These are phyloP conservation scores for Aspergillus cejpii DNA, from an alignment of 2,329 filamentous ascomycete species.

Conservation along the genomic window DNA sequence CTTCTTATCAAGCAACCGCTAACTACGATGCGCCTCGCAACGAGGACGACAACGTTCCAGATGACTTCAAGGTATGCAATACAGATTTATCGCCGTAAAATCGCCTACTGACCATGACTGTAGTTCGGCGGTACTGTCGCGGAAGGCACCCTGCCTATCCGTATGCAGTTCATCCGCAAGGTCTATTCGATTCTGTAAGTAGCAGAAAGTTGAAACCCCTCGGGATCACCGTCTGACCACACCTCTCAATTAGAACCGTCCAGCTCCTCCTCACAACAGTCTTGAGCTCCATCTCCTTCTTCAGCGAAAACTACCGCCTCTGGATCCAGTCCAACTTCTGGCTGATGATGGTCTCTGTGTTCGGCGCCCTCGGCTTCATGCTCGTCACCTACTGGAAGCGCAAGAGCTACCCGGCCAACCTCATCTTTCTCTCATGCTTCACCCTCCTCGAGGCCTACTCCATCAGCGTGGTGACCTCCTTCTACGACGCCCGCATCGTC, in stretches of 20 bases:
- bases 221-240: neutral
- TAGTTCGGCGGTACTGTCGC: conserved; percentile 88
- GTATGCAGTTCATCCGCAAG: conserved; percentile 94
- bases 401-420: conserved; percentile 89
- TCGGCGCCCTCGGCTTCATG: conserved; percentile 79
- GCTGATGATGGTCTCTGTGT: conserved; percentile 80
- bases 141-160: conserved; percentile 89
- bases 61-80: conserved; percentile 82
- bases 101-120: conserved; percentile 11
- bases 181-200: conserved; percentile 86
- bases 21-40: conserved; percentile 60
- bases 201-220: too few relatives aligned
- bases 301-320: conserved; percentile 65
- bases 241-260: conserved; percentile 53
- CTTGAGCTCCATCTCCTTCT: conserved; percentile 79
- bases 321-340: conserved; percentile 84
- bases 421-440: conserved; percentile 85
- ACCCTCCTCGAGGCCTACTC: conserved; percentile 90
- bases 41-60: conserved; percentile 85
- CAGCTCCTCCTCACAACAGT: conserved; percentile 80
- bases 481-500: conserved; percentile 77
- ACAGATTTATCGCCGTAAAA: neutral
- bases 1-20: conserved; percentile 65
- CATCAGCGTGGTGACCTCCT: conserved; percentile 85
- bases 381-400: conserved; percentile 89